Percentiles rank a stretch among this genome's conserved stretches.
Evolutionary conservation across 257 asterid species (phyloP).

Genomic region (Pogostemon cablin): DNA sequence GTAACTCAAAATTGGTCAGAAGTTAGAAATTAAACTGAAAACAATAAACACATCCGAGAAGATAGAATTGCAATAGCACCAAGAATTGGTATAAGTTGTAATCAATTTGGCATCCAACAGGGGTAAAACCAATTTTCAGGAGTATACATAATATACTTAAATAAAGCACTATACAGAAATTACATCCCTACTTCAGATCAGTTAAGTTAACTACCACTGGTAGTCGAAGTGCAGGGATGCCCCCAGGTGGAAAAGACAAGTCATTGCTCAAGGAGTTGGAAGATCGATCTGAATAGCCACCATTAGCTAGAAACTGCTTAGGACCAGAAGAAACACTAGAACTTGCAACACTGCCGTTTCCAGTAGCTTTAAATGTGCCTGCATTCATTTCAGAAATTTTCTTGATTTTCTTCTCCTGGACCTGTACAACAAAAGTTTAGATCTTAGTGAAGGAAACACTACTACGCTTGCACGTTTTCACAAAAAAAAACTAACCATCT

Average conservation of each 20-base stretch:
- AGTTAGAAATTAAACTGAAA: constrained; percentile 10
- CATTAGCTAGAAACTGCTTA: constrained; percentile 67
- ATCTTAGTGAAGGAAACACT: not conserved
- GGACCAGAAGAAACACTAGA: constrained; percentile 66
- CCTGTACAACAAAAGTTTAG: constrained; percentile 55
- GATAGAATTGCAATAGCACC: not conserved
- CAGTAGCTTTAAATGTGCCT: constrained; percentile 64
- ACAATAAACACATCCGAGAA: constrained; percentile 23
- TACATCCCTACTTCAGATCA: constrained; percentile 30
- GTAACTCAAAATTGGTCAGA: constrained; percentile 17
- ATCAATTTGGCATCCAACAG: constrained; percentile 14
- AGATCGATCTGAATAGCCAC: constrained; percentile 57
- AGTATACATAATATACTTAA: not conserved
- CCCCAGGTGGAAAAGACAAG: constrained; percentile 64
- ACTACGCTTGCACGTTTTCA: not conserved
- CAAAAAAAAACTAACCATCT: constrained; percentile 3
- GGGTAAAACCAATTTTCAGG: constrained; percentile 5
- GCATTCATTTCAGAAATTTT: constrained; percentile 82
- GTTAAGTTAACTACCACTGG: constrained; percentile 92
- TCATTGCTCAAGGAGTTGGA: constrained; percentile 62
- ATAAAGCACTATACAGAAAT: not conserved
- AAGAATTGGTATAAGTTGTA: constrained; percentile 8
- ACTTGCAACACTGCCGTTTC: constrained; percentile 65
- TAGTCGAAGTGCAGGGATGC: constrained; percentile 73
- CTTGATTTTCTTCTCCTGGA: constrained; percentile 97